Evolutionary conservation across 2,329 filamentous ascomycete genomes (phyloP), one percentile per base, ranked within the genome.

Genomic region (Colletotrichum navitas): DNA sequence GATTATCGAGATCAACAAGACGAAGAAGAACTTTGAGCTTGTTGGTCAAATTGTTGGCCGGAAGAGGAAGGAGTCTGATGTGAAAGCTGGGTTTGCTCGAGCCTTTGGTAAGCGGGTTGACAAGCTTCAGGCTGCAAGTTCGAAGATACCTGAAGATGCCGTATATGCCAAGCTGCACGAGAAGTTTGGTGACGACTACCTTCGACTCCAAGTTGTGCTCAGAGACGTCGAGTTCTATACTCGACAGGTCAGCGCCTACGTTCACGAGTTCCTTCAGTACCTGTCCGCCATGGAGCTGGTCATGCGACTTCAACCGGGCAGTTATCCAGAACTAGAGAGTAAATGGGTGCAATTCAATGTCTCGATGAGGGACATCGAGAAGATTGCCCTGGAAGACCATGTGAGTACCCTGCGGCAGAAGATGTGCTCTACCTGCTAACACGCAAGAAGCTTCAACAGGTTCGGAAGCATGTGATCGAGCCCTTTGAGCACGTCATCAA

Each of bases 161-260:
- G 91, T 91, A 21, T 99, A 97, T 80, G 88, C 92, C 69, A 91
- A 92, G 74, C 84, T 96, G 36, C 91, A 95, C 72, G 93, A 97
- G 78, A 94, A 91, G 77, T 98, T 97, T 77, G 92, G 93, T 41
- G 94, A 97, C 73, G 95, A 98, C 79, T 98, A 94, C 80, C 91
- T 98, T 73, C 92, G 95, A 72, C 84, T 98, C 36, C 95, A 98
- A 78, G 93, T 99, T 49, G 94, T 98, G 52, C 90, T 97, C 77
- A 91, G 95, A 70, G 96, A 98, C 79, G 92, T 97, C n/a, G 94
- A 98, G 78, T 94, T 92, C 76, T 98, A 98, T 80, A 91, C 94
- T 5, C 89, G 92, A n/a, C 91, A 95, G 68, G 90, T 94, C 4
- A 90, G 92, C 11, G 89, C 88, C n/a, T 94, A 93, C 74, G 92